Base-by-base conservation (phyloP, 2,329 filamentous ascomycete genomes). In the Cladosporium sp. region DNA sequence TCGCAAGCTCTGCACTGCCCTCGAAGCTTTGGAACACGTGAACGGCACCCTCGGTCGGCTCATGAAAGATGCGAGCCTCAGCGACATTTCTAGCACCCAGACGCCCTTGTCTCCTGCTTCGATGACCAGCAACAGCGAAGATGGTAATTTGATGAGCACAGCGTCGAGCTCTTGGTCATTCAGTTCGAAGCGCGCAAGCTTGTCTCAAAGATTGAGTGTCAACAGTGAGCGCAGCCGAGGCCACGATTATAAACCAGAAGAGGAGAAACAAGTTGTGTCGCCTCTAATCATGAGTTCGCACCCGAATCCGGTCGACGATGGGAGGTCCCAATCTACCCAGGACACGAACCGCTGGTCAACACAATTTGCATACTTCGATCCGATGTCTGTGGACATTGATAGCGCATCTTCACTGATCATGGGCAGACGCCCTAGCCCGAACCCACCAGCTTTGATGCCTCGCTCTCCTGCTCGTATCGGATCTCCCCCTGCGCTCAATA, bases 321-420 rank as follows among this genome's bases (percentile, higher is more conserved):
- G 8, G 3, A 20, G 19, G 30, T 11, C n/a, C 9, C 3, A 25
- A 2, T 8, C 47, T 3, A 15, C 28, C 14, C 5, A 19, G 28
- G 30, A 50, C 6, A 19, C 25, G 8, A 6, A 50, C 15, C 47
- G 28, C 37, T 55, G 43, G 49, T 38, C 30, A 3, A 20, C 55
- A 17, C 45, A 34, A n/a, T 42, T 36, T n/a, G 39, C 43, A 12
- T 58, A 39, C 19, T 49, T 49, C 12, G 59, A 61, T 20, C 55
- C 55, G 5, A 43, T 61, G 49, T 55, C 55, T 7, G 22, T 58
- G 20, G 36, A 40, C n/a, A 55, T 61, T 15, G 59, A 61, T n/a
- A 42, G 49, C 9, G 59, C 59, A 12, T 59, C 55, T 3, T 51
- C 45, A 11, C 9, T 59, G 22, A 59, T 61, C 28, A 11, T 25